Percentiles rank a stretch among this genome's conserved stretches.
Conservation (phyloP, 345 rosid species). For the Barbarea vulgaris region DNA sequence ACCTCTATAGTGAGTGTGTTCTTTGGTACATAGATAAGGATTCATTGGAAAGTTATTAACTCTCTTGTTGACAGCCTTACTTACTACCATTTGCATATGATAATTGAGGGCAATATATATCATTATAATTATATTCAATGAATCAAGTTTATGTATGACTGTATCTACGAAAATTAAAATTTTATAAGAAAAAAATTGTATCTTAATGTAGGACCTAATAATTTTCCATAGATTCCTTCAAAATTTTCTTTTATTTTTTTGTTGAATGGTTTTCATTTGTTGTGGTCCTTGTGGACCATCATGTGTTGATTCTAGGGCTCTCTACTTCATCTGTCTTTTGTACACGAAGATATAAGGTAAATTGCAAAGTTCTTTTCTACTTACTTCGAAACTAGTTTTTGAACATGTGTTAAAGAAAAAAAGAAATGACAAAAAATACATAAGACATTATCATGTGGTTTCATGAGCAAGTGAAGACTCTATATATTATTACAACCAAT, state of each 20-base stretch:
- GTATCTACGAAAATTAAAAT: background rate
- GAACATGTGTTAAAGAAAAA: background rate
- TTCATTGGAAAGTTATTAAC: background rate
- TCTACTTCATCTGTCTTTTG: slow-evolving; percentile 25
- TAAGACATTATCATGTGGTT: background rate
- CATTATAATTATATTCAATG: background rate
- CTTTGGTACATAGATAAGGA: background rate
- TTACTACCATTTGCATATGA: slow-evolving; percentile 17
- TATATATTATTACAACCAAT: background rate
- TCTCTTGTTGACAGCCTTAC: slow-evolving; percentile 17
- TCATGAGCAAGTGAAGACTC: background rate
- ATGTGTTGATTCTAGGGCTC: slow-evolving; percentile 32
- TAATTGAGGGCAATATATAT: background rate
- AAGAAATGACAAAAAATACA: background rate
- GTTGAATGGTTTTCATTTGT: background rate
- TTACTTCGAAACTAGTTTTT: background rate
- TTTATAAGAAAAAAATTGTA: background rate
- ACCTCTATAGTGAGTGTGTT: background rate
- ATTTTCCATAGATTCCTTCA: slow-evolving; percentile 21
- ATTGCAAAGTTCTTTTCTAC: background rate
- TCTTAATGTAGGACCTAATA: slow-evolving; percentile 7
- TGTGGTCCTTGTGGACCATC: slow-evolving; percentile 36
- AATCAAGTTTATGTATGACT: background rate
- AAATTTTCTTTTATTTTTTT: background rate
- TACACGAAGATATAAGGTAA: slow-evolving; percentile 18